Conservation (phyloP, 176 grass and related monocot genomes). For the Oryza punctata region DNA sequence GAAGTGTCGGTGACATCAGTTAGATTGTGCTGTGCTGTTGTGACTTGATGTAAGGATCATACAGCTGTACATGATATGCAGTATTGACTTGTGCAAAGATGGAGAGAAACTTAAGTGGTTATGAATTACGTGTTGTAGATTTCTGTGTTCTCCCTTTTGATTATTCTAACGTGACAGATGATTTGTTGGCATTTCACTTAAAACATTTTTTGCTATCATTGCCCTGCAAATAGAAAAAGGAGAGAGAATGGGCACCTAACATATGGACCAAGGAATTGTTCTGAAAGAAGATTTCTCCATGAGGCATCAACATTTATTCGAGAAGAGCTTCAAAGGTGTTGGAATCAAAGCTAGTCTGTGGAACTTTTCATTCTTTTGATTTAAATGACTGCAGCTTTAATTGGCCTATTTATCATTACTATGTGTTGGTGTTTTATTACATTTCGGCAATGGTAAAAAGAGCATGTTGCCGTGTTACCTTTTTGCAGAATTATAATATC, state of each 20-base stretch:
- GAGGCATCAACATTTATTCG: not conserved
- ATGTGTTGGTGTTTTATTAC: not conserved
- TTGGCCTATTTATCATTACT: not conserved
- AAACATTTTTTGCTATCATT: slow-evolving; percentile 14
- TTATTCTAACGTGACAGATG: not conserved
- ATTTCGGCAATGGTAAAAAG: not conserved
- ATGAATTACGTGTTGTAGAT: not conserved
- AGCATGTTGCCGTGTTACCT: not conserved
- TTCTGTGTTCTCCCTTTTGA: not conserved
- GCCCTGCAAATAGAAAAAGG: not conserved
- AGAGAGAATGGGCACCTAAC: not conserved
- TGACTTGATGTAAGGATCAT: not conserved
- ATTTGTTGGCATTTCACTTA: slow-evolving; percentile 21
- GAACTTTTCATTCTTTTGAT: not conserved
- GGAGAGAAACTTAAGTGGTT: not conserved
- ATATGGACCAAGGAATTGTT: slow-evolving; percentile 33
- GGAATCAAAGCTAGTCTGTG: not conserved
- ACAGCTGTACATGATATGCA: slow-evolving; percentile 10
- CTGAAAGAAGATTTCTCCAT: slow-evolving; percentile 29
- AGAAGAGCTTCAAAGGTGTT: slow-evolving; percentile 14
- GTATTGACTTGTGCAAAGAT: slow-evolving; percentile 19
- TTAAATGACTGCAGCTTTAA: not conserved
- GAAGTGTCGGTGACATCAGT: not conserved
- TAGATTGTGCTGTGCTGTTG: not conserved
- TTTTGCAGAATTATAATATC: not conserved